Evolutionary conservation across 306 rosid genomes (phyloP).

Genomic region (Vigna trinervia): DNA sequence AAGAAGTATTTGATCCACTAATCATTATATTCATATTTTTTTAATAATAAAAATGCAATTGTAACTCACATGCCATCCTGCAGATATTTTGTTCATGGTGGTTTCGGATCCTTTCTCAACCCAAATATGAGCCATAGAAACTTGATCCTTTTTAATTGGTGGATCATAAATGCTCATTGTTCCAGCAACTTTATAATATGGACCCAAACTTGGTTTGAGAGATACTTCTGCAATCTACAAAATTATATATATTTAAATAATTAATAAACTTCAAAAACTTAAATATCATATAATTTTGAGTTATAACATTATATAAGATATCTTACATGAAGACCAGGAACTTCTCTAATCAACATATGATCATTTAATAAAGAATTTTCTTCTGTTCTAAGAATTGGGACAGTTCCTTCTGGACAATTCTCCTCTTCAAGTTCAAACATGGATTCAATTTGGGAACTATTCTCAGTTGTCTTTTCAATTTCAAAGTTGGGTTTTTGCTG

Average conservation of each 20-base stretch:
- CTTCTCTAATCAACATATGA: not conserved
- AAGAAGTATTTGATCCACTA: too few species aligned
- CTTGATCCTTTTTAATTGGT: not conserved
- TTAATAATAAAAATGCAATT: not conserved
- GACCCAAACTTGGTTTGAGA: accelerated
- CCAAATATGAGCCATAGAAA: not conserved
- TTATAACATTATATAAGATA: not conserved
- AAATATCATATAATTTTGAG: too few species aligned
- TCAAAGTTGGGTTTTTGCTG: too few species aligned
- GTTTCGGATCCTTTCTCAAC: not conserved
- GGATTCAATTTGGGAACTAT: too few species aligned
- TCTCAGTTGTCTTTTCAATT: too few species aligned
- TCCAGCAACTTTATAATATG: constrained; percentile 15
- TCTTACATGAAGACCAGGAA: not conserved
- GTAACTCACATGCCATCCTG: constrained; percentile 44
- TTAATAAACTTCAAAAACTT: not conserved
- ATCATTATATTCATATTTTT: too few species aligned
- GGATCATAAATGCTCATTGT: not conserved
- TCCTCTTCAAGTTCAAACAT: too few species aligned
- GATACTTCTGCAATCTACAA: not conserved
- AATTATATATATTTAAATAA: not conserved
- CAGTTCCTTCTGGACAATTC: too few species aligned
- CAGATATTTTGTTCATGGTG: not conserved
- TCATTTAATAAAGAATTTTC: not conserved
- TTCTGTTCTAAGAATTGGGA: not conserved